Percentiles rank a stretch among this genome's conserved stretches.
phyloP scores from a whole-genome alignment of 2,329 filamentous ascomycete species.

The Claviceps sp. region DNA sequence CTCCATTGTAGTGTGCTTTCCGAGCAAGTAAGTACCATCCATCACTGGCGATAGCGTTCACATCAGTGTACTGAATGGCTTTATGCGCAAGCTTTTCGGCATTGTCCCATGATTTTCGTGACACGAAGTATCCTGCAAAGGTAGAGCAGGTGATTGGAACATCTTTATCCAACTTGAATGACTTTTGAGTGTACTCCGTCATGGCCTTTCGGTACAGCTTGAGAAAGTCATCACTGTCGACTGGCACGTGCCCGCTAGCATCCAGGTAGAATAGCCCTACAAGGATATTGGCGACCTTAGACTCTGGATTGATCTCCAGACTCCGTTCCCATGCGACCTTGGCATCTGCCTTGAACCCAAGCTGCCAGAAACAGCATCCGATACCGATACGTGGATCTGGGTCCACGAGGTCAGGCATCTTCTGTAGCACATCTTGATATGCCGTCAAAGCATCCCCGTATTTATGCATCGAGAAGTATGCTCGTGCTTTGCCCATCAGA shows the following conservation, averaged over 20 bases:
- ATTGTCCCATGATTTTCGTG: conserved; percentile 64
- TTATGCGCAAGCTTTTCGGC: conserved; percentile 82
- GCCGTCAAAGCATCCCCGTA: conserved; percentile 69
- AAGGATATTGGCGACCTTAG: conserved; percentile 81
- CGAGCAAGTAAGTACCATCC: conserved; percentile 91
- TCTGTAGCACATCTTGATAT: conserved; percentile 78
- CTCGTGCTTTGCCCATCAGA: conserved; percentile 75
- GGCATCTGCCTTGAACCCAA: conserved; percentile 88
- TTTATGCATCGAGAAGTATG: conserved; percentile 74
- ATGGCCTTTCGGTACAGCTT: conserved; percentile 84
- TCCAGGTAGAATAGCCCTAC: conserved; percentile 85
- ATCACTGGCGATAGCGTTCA: conserved; percentile 92
- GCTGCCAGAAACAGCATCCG: conserved; percentile 92
- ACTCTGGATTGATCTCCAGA: conserved; percentile 66
- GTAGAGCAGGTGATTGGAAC: conserved; percentile 80
- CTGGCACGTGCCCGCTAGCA: conserved; percentile 67
- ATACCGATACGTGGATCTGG: conserved; percentile 94
- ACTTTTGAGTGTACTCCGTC: conserved; percentile 84
- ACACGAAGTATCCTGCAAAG: conserved; percentile 81
- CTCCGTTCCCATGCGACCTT: conserved; percentile 81
- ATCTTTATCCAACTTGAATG: conserved; percentile 87
- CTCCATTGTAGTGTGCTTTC: conserved; percentile 75
- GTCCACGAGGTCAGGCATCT: conserved; percentile 77
- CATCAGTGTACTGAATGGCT: conserved; percentile 89
- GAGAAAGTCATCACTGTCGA: conserved; percentile 74